Percentiles rank a stretch among this genome's conserved stretches.
Conservation (phyloP, 179 eudicot species). For the Spinacia oleracea region DNA sequence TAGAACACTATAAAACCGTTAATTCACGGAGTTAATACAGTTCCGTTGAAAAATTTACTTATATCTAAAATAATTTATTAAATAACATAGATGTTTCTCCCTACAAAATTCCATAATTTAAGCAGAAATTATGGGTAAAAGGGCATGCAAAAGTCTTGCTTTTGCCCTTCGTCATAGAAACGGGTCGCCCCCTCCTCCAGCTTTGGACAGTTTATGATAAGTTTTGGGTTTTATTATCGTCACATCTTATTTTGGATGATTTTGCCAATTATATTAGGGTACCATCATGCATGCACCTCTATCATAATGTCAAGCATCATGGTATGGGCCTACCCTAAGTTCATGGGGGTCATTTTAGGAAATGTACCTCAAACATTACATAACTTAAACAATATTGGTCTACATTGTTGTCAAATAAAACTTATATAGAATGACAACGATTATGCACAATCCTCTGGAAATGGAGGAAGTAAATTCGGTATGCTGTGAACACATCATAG, state of each 20-base stretch:
- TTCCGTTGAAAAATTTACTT: not conserved
- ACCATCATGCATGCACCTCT: not conserved
- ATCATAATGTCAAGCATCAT: not conserved
- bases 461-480: too few species aligned
- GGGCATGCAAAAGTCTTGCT: conserved; percentile 27
- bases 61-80: not conserved
- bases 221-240: conserved; percentile 17
- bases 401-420: not conserved
- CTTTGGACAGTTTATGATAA: conserved; percentile 18
- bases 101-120: conserved; percentile 18
- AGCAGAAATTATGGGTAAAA: conserved; percentile 29
- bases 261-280: not conserved
- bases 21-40: not conserved
- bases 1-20: too few species aligned
- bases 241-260: not conserved
- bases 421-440: not conserved
- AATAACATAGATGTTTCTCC: not conserved
- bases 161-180: conserved; percentile 13
- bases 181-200: conserved; percentile 17
- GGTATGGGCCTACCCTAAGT: not conserved
- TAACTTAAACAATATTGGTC: not conserved
- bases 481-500: too few species aligned
- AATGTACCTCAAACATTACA: not conserved
- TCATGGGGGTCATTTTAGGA: not conserved
- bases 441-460: not conserved